Percentiles rank a stretch among this genome's conserved stretches.
Conservation (phyloP, 192 early-diverging fungal species). For the Linnemannia exigua region DNA sequence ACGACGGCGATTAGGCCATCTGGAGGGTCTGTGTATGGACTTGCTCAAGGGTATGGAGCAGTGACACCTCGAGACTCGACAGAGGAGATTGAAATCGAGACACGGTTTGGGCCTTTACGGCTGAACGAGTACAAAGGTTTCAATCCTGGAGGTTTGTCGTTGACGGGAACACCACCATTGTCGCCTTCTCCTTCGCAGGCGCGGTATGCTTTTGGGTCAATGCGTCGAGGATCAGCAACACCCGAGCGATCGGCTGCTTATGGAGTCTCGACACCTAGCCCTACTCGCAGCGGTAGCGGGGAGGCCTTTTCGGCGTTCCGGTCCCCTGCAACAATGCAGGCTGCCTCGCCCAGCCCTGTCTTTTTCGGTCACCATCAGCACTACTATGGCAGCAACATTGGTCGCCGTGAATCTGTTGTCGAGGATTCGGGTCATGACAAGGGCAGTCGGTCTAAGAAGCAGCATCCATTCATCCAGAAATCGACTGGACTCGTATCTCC, state of each 20-base stretch:
- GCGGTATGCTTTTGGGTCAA: background rate
- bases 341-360: slow-evolving; percentile 35
- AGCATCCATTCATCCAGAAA: background rate
- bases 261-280: slow-evolving; percentile 3
- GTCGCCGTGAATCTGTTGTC: background rate
- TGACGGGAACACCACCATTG: background rate
- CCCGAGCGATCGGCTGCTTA: background rate
- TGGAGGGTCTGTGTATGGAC: background rate
- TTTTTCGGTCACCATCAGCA: slow-evolving; percentile 14
- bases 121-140: slow-evolving; percentile 21
- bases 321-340: slow-evolving; percentile 36
- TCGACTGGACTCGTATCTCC: background rate
- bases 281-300: background rate
- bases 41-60: background rate
- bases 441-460: slow-evolving; percentile 2
- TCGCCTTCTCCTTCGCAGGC: background rate
- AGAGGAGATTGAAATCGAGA: slow-evolving; percentile 41
- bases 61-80: background rate
- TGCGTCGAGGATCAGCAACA: background rate
- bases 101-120: slow-evolving; percentile 26
- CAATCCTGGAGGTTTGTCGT: slow-evolving; percentile 39
- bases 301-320: background rate
- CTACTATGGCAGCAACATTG: background rate
- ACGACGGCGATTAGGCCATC: background rate
- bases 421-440: background rate